Conservation (phyloP, 164 flowering plant species). For the Sedum album region DNA sequence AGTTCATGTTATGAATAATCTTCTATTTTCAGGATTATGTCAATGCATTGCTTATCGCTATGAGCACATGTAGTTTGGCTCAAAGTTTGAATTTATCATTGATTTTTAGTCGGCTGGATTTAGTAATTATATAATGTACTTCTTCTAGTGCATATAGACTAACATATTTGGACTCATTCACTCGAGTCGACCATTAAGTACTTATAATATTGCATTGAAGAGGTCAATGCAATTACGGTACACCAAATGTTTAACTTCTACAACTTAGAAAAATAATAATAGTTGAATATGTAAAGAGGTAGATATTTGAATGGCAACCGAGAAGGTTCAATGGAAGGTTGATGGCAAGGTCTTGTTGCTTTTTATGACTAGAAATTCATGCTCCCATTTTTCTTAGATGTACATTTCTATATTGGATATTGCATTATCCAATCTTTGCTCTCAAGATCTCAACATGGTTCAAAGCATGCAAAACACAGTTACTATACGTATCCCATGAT, state of each 20-base stretch:
- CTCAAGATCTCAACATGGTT: too few species aligned
- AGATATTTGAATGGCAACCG: not conserved
- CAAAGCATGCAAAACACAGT: too few species aligned
- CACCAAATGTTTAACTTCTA: not conserved
- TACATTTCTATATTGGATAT: not conserved
- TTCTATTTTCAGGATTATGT: too few species aligned
- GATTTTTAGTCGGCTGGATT: too few species aligned
- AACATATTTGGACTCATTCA: not conserved
- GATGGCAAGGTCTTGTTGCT: not conserved
- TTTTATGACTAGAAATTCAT: not conserved
- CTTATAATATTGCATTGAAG: not conserved
- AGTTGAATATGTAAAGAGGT: not conserved
- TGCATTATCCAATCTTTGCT: too few species aligned
- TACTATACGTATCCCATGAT: not conserved
- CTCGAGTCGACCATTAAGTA: not conserved
- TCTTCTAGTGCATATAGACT: too few species aligned
- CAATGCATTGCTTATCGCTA: too few species aligned
- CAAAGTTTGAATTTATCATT: too few species aligned
- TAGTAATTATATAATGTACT: too few species aligned
- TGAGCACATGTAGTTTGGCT: too few species aligned
- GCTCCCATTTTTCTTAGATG: too few species aligned
- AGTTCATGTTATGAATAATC: too few species aligned
- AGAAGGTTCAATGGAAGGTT: conserved; percentile 3
- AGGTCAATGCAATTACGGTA: not conserved
- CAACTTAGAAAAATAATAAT: not conserved